Conservation (phyloP, 352 stramenopile genomes). For the Pilasporangium apinafurcum region DNA sequence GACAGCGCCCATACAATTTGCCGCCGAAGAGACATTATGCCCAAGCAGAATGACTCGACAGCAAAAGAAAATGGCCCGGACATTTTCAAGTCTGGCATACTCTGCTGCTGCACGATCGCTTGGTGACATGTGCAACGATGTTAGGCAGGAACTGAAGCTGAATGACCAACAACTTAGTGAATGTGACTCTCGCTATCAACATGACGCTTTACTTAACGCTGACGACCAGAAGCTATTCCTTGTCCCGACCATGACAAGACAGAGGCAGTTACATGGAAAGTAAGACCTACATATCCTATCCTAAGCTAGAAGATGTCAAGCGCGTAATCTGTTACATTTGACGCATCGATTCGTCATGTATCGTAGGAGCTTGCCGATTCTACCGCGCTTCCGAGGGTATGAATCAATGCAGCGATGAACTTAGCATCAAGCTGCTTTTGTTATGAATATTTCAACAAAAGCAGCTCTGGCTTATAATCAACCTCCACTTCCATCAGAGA, state of each 20-base stretch:
- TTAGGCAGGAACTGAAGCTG: not conserved
- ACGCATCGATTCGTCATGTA: slow-evolving; percentile 3
- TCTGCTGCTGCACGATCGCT: slow-evolving; percentile 23
- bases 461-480: no score
- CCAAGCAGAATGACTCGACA: slow-evolving; percentile 14
- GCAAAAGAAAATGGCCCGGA: slow-evolving; percentile 19
- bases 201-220: not conserved
- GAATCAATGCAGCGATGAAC: no score
- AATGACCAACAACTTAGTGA: not conserved
- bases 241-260: slow-evolving; percentile 29
- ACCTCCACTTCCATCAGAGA: no score
- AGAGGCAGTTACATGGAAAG: slow-evolving; percentile 35
- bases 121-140: slow-evolving; percentile 1
- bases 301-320: no score
- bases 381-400: slow-evolving; percentile 21
- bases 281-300: slow-evolving; percentile 5
- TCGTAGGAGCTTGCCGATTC: slow-evolving; percentile 17
- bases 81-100: slow-evolving; percentile 22
- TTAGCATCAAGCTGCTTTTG: no score
- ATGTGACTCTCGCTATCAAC: not conserved
- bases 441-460: no score
- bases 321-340: not conserved
- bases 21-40: slow-evolving; percentile 7
- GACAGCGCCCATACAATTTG: not conserved
- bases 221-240: slow-evolving; percentile 22